Evolutionary conservation across 2,329 filamentous ascomycete species (phyloP), one percentile per base, ranked within the genome.

Genomic region (Fusarium sp.): DNA sequence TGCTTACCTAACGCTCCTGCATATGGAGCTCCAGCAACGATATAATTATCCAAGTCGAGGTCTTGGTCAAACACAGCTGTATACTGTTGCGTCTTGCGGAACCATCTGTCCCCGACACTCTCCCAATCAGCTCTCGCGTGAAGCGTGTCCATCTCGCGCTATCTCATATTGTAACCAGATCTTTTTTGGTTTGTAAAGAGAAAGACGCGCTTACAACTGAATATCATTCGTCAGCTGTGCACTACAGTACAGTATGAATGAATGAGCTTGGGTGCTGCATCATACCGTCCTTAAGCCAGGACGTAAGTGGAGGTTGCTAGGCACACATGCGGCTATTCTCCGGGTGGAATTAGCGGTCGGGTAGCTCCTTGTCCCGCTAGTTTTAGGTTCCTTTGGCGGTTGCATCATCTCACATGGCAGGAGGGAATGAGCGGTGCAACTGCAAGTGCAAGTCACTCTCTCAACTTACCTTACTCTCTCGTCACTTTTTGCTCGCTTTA

Each of bases 41-140:
- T 87, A 83, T 97, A 97, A 83, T 96, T 97, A 84, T 98, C 94
- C 72, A 99, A 88, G 82, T 99, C 94, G 67, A 98, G 85, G 78
- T 97, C 94, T 77, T 92, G 89, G 81, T 97, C 94, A 80, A 98
- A 99, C 70, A 98, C 88, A 71, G 91, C 92, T 65, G 94, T 94
- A 84, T 98, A 99, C 65, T 97, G 89, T 80, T 95, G 92, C 59
- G 93, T 91, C 84, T 97, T 98, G 79, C 95, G 93, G 84, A 98
- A 99, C 85, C 97, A 98, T 76, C 89, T 91, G 81, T 97, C 92
- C 77, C 93, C 96, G 71, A 98, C 89, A 80, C 89, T 92, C 84
- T 97, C 94, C 96, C 96, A 99, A 80, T 95, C 93, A 75, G 93
- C 92, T 74, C 93, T 93, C 76, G 94, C 86, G 80, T 88, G 85